Conservation (phyloP, 2,329 filamentous ascomycete genomes). For the Fusarium ambrosium region DNA sequence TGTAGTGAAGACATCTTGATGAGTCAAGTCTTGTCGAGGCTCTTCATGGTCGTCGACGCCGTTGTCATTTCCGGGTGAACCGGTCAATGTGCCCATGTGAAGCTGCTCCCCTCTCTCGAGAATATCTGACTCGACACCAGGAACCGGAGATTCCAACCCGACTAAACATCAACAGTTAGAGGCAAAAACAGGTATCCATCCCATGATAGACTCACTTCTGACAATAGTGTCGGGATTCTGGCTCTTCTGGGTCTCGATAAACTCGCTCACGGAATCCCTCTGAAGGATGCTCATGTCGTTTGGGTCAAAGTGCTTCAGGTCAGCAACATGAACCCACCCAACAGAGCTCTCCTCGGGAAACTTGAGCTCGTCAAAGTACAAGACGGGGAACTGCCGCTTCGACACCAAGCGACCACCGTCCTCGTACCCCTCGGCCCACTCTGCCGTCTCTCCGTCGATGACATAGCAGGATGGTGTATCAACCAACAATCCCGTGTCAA, state of each 20-base stretch:
- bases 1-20: background rate
- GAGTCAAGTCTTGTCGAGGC: background rate
- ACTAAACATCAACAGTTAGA: background rate
- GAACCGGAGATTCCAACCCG: background rate
- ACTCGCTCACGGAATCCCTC: background rate
- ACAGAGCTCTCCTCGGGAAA: constrained; percentile 3
- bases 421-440: background rate
- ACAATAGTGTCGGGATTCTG: background rate
- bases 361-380: background rate
- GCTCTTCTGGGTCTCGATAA: background rate
- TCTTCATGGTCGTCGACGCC: background rate
- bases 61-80: background rate
- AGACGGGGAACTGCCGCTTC: constrained; percentile 9
- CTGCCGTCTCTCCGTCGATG: background rate
- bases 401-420: accelerated
- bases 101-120: background rate
- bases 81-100: background rate
- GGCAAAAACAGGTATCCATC: background rate
- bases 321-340: constrained; percentile 5
- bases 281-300: background rate
- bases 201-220: background rate
- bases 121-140: background rate
- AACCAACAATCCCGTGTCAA: background rate
- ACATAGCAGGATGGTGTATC: constrained; percentile 2
- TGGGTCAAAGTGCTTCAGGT: background rate